phyloP scores from a whole-genome alignment of 2,329 filamentous ascomycete species.

The Neurospora sp. region DNA sequence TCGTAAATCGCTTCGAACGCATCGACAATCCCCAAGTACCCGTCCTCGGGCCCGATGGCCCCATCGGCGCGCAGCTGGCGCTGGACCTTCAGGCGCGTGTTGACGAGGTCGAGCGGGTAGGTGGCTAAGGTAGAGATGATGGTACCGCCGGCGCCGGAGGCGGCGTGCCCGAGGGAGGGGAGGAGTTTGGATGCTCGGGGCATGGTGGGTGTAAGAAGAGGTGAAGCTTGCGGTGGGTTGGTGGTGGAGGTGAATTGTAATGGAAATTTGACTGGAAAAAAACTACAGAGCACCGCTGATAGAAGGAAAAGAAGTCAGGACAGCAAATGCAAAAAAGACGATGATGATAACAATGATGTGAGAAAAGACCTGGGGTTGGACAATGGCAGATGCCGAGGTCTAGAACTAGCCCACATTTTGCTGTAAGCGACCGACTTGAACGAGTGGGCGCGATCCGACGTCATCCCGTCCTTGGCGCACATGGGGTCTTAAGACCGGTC shows the following conservation, averaged over 20 bases:
- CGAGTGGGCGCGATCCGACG: neutral
- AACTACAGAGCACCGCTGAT: neutral
- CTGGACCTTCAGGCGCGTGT: slow-evolving; percentile 75
- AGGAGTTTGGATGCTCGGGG: slow-evolving; percentile 32
- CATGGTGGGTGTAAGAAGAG: neutral
- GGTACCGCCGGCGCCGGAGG: slow-evolving; percentile 69
- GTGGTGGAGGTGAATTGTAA: neutral
- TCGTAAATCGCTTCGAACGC: slow-evolving; percentile 61
- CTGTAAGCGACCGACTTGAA: neutral
- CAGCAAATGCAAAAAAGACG: neutral
- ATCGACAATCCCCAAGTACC: slow-evolving; percentile 58
- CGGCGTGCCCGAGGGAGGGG: slow-evolving; percentile 69
- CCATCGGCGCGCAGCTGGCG: slow-evolving; percentile 38
- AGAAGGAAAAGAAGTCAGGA: neutral
- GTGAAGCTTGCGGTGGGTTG: neutral
- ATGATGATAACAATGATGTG: neutral
- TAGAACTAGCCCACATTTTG: neutral
- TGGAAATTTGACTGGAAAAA: neutral
- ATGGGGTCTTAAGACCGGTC: neutral
- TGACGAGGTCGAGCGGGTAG: slow-evolving; percentile 74
- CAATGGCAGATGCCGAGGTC: neutral
- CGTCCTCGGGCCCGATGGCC: slow-evolving; percentile 18
- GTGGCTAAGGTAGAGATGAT: slow-evolving; percentile 68
- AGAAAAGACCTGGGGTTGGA: neutral
- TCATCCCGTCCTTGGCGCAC: neutral